Conservation (phyloP, 2,329 filamentous ascomycete species). For the Colletotrichum cereale region DNA sequence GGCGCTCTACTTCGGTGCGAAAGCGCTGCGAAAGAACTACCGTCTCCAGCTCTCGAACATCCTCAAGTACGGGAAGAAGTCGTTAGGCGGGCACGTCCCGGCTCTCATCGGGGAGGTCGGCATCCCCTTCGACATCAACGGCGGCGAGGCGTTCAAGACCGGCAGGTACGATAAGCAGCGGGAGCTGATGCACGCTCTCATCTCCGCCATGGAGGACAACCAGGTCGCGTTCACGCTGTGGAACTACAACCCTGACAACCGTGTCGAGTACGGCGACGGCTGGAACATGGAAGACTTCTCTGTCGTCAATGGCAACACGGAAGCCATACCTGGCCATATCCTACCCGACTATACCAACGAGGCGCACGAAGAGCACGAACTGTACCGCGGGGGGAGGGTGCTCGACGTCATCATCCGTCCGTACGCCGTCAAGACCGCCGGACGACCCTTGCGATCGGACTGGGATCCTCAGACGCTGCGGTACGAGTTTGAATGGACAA, state of each 20-base stretch:
- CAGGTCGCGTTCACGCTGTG: conserved; percentile 54
- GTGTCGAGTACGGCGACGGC: conserved; percentile 54
- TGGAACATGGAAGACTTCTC: conserved; percentile 61
- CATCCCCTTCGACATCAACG: conserved; percentile 57
- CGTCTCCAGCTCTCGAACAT: conserved; percentile 53
- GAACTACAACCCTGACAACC: conserved; percentile 56
- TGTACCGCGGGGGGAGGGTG: conserved; percentile 54
- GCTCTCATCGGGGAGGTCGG: conserved; percentile 56
- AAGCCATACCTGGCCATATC: conserved; percentile 43
- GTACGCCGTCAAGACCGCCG: conserved; percentile 56
- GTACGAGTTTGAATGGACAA: conserved; percentile 52
- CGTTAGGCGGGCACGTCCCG: conserved; percentile 50
- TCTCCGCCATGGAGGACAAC: conserved; percentile 56
- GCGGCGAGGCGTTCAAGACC: conserved; percentile 50
- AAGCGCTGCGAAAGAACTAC: conserved; percentile 55
- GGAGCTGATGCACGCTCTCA: conserved; percentile 54
- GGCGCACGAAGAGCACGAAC: conserved; percentile 49
- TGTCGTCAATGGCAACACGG: conserved; percentile 52
- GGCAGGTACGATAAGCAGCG: conserved; percentile 55
- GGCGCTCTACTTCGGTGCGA: conserved; percentile 55
- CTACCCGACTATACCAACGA: conserved; percentile 51
- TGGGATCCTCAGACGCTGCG: conserved; percentile 52
- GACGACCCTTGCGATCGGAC: conserved; percentile 49
- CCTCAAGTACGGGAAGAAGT: conserved; percentile 48
- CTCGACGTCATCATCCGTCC: conserved; percentile 56